Evolutionary conservation across 148 eudicot genomes (phyloP).

Genomic region (Chenopodium album): DNA sequence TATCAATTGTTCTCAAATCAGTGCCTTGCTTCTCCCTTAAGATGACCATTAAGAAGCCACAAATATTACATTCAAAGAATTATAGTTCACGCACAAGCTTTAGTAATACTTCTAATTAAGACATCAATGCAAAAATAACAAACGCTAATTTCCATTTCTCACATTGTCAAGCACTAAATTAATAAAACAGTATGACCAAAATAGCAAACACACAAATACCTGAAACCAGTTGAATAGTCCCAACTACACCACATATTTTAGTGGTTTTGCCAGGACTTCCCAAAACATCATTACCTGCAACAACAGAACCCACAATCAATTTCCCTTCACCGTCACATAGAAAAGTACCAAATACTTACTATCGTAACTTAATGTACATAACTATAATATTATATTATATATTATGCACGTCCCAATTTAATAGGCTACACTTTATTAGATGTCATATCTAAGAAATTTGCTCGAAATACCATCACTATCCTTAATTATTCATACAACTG

Average conservation of each 20-base stretch:
- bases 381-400: too few species aligned
- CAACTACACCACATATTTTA: conserved; percentile 77
- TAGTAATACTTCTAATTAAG: neutral
- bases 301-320: conserved; percentile 11
- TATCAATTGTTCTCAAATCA: neutral
- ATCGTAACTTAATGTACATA: neutral
- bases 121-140: neutral
- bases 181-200: neutral
- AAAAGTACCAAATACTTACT: neutral
- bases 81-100: too few species aligned
- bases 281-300: conserved; percentile 53
- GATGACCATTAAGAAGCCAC: too few species aligned
- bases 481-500: too few species aligned
- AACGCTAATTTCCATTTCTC: neutral
- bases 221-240: conserved; percentile 85
- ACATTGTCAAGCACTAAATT: neutral
- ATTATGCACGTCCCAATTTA: neutral
- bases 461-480: too few species aligned
- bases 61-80: too few species aligned
- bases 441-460: too few species aligned
- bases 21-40: neutral
- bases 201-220: conserved; percentile 39
- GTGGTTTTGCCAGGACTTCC: conserved; percentile 56
- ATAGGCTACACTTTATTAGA: neutral
- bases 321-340: neutral